A percentile compares a stretch with the other conserved stretches of the same genome.
Evolutionary conservation across 495 filamentous ascomycete genomes (phyloP).

Genomic region (Astrocystis sublimbata): DNA sequence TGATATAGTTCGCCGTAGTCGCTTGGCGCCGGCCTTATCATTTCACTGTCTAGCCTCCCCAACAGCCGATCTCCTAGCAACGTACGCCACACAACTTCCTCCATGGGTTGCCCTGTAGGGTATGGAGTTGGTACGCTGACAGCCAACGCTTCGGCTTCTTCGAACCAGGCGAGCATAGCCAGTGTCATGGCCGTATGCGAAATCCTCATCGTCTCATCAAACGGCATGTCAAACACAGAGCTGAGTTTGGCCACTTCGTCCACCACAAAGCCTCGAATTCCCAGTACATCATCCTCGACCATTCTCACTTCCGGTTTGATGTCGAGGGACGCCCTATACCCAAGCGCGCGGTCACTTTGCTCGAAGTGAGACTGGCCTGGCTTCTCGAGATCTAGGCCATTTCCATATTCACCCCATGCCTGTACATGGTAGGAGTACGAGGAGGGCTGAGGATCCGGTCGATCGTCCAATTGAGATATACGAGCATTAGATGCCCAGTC

Average conservation of each 20-base stretch:
- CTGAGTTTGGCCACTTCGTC: constrained; percentile 33
- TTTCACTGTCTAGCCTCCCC: background rate
- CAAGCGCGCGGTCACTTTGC: background rate
- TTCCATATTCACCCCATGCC: constrained; percentile 8
- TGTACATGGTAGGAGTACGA: constrained; percentile 5
- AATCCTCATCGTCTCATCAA: constrained; percentile 21
- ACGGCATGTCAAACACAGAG: constrained; percentile 44
- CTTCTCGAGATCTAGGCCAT: constrained; percentile 1
- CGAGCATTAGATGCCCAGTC: constrained; percentile 15
- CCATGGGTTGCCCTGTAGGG: background rate
- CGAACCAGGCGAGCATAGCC: constrained; percentile 5
- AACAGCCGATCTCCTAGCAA: constrained; percentile 21
- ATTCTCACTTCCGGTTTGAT: background rate
- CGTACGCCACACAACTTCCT: constrained; percentile 20
- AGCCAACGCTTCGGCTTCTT: constrained; percentile 9
- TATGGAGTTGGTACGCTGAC: constrained; percentile 5
- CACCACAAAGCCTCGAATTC: constrained; percentile 31
- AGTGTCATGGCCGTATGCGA: constrained; percentile 11
- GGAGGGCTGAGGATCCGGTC: background rate
- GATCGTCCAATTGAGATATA: background rate
- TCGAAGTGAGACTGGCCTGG: constrained; percentile 5
- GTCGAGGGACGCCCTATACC: constrained; percentile 10
- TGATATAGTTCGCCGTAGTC: constrained; percentile 6
- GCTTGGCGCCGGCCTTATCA: constrained; percentile 4
- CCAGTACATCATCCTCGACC: constrained; percentile 41